These are phyloP conservation scores for Nakataea oryzae DNA, from an alignment of 2,329 filamentous ascomycete genomes.

Conservation along the genomic window DNA sequence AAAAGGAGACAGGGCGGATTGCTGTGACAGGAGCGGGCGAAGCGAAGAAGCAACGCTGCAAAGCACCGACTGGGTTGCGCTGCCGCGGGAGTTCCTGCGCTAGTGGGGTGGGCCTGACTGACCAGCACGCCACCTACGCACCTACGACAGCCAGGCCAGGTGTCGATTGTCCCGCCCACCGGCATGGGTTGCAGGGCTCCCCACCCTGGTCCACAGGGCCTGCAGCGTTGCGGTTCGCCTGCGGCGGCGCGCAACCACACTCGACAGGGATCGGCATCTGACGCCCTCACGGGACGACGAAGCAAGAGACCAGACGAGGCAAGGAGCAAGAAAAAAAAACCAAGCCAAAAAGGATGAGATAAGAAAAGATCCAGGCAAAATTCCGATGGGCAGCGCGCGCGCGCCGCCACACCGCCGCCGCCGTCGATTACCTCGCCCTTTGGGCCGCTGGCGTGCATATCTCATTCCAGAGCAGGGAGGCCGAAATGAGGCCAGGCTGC, in stretches of 20 bases:
- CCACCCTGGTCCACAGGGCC: background rate
- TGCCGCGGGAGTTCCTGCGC: background rate
- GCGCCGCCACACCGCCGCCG: background rate
- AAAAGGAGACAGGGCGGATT: background rate
- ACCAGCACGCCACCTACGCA: background rate
- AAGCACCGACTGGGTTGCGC: background rate
- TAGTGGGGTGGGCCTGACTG: background rate
- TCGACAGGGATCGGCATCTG: background rate
- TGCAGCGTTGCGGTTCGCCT: background rate
- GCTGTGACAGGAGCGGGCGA: background rate
- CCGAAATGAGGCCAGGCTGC: background rate
- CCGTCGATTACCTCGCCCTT: background rate
- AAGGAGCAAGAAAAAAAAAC: too few relatives aligned
- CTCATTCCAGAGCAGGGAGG: background rate
- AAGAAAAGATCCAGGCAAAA: background rate
- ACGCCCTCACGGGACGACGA: background rate
- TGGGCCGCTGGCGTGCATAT: background rate
- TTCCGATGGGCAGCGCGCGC: background rate
- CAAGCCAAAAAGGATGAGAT: too few relatives aligned
- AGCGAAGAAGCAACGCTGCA: background rate
- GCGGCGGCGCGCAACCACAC: background rate
- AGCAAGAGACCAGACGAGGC: too few relatives aligned
- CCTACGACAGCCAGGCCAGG: background rate
- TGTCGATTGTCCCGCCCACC: background rate
- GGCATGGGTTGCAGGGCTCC: background rate